Evolutionary conservation across 345 rosid species (phyloP).

Genomic region (Melastoma malabathricum): DNA sequence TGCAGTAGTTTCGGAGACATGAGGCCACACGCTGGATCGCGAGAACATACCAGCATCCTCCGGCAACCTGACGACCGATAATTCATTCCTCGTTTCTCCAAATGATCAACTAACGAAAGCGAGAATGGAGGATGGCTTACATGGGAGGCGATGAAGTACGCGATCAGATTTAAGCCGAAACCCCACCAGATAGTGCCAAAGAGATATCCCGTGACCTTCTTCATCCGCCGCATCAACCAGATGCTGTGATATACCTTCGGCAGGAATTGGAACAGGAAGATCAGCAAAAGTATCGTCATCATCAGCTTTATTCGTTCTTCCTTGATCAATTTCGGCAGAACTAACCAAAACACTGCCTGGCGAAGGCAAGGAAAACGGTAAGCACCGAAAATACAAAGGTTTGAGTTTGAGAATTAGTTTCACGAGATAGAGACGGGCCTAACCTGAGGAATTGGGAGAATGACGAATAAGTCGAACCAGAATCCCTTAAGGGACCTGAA

Average conservation of each 20-base stretch:
- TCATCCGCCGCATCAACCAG: conserved; percentile 63
- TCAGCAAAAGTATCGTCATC: conserved; percentile 49
- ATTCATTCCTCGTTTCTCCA: not conserved
- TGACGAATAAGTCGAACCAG: conserved; percentile 78
- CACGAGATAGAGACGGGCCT: not conserved
- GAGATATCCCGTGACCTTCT: conserved; percentile 79
- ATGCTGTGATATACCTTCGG: conserved; percentile 86
- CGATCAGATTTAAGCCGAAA: conserved; percentile 75
- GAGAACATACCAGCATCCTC: conserved; percentile 93
- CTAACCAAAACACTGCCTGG: conserved; percentile 75
- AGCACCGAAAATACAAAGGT: too few relatives aligned
- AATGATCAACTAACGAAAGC: not conserved
- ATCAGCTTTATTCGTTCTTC: conserved; percentile 49
- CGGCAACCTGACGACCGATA: conserved; percentile 40
- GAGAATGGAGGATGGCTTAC: conserved; percentile 17
- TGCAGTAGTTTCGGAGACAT: conserved; percentile 58
- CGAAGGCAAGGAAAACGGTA: not conserved
- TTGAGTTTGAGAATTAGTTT: not conserved
- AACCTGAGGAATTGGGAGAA: conserved; percentile 95
- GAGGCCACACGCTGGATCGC: conserved; percentile 70
- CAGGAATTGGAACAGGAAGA: conserved; percentile 44
- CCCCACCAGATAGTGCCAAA: conserved; percentile 99
- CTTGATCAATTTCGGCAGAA: conserved; percentile 49
- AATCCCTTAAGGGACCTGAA: conserved; percentile 57
- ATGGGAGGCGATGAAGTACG: conserved; percentile 85